These are phyloP conservation scores for Aplosporella prunicola DNA, from an alignment of 2,329 filamentous ascomycete genomes.

Conservation along the genomic window DNA sequence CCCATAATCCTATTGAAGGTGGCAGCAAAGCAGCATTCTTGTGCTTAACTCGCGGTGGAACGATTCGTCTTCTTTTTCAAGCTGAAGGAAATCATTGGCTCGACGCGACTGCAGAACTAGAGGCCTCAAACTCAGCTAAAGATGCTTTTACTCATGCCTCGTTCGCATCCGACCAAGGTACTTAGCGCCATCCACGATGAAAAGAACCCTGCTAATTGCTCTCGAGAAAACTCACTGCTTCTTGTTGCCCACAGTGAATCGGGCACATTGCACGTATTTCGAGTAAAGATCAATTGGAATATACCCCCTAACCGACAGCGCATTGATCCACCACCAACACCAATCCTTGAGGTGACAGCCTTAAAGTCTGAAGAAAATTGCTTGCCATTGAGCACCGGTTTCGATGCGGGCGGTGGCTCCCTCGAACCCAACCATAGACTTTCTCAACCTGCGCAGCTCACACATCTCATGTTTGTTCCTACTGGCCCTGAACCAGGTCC, in stretches of 20 bases:
- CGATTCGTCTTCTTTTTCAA: conserved; percentile 67
- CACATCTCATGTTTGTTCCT: conserved; percentile 65
- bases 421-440: conserved; percentile 18
- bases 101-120: conserved; percentile 64
- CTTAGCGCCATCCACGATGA: conserved; percentile 17
- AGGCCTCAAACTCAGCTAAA: conserved; percentile 58
- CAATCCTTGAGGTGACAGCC: conserved; percentile 21
- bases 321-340: no score
- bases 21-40: conserved; percentile 71
- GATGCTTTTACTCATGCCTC: conserved; percentile 32
- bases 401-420: conserved; percentile 18
- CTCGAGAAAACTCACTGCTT: conserved; percentile 42
- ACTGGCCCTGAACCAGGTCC: conserved; percentile 50
- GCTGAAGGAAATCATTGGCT: conserved; percentile 64
- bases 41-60: conserved; percentile 64
- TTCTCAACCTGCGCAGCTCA: conserved; percentile 40
- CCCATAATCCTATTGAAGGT: conserved; percentile 60
- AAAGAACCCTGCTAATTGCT: conserved; percentile 13
- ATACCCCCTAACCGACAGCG: conserved; percentile 45
- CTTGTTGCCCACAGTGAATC: conserved; percentile 60
- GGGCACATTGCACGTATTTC: conserved; percentile 64
- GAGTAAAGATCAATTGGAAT: conserved; percentile 67
- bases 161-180: conserved; percentile 58
- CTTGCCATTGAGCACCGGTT: conserved; percentile 17
- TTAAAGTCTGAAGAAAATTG: conserved; percentile 24